Base-by-base conservation (phyloP, 2,329 filamentous ascomycete genomes). In the Neonectria ditissima region DNA sequence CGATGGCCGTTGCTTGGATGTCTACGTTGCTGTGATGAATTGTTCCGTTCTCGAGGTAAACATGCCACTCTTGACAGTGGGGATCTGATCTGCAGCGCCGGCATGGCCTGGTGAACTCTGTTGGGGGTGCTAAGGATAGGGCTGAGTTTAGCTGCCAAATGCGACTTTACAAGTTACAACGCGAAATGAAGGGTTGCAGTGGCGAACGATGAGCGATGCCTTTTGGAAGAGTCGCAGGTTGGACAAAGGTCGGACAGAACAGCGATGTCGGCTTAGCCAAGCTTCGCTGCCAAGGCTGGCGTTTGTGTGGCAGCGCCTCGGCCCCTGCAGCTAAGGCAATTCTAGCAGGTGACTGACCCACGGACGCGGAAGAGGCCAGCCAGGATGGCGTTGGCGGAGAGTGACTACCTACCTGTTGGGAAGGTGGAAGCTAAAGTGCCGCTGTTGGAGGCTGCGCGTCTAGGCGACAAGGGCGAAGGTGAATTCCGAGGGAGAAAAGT, bases 321-420 rank as follows among this genome's bases (percentile, higher is more conserved):
- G 13, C 8, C 10, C 28, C 20, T 32, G n/a, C 34, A 50, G 45
- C 47, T 14, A n/a, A n/a, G n/a, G n/a, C n/a, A n/a, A n/a, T n/a
- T n/a, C n/a, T n/a, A 50, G 26, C 45, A 50, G 45, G 26, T 14
- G 28, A 37, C 16, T 37, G 32, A 50, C 45, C 45, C 45, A 50
- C 26, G 45, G 16, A 32, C 28, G 13, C 32, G 45, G 45, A 50
- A 50, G n/a, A n/a, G n/a, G n/a, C 45, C 20, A 26, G n/a, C 45
- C 9, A 32, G 18, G 11, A 16, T 18, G 45, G 28, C n/a, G 47
- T 26, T 18, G 47, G 30, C 26, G 24, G 9, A 20, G 28, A 32
- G 45, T n/a, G n/a, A 6, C 24, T 26, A 26, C 24, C 28, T 34
- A 50, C 28, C 28, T 10, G 10, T 13, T 50, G 28, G 16, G 16